Evolutionary conservation across 345 rosid species (phyloP), one percentile per base, ranked within the genome.

Genomic region (Gossypium rotundifolium): DNA sequence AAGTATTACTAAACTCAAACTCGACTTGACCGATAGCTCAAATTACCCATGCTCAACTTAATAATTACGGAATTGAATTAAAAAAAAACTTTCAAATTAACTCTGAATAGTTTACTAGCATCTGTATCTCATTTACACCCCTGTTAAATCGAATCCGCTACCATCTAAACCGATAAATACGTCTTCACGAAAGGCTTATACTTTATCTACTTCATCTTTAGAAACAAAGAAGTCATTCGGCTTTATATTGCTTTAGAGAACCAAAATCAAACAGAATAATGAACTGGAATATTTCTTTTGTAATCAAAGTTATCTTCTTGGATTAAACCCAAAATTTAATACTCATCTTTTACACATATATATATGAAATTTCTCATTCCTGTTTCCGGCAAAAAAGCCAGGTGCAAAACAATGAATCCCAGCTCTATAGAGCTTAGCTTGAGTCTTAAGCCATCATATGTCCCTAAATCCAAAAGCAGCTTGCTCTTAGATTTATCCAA

Each of bases 401-500:
- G 11, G 8, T 6, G 22, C 40, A 62, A 20, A 33, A 33, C 4
- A 40, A 51, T 64, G 71, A 29, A 25, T 42, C 33, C 45, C 22
- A 40, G 2, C 10, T 58, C 2, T 42, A 5, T 72, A 9, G 75
- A 59, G 25, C 67, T 72, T 72, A 72, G 75, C 67, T 45, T 72
- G 75, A 72, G 55, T 44, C 75, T 72, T 18, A 59, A 72, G 45
- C 66, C 75, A 20, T 18, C 67, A 8, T 72, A 72, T 45, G 42
- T 59, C 22, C 75, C 75, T 9, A 59, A 72, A 72, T 55, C 67
- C 17, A 4, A 25, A 60, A 44, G 7, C 57, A 45, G 63, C 66
- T 55, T 77, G 73, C 18, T 73, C 9, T 40, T 27, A 4, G 80
- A 76, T 70, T 52, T 82, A 45, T 78, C 82, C 0, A 51, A 79